Base-by-base conservation (phyloP, 2,329 filamentous ascomycete genomes). In the Gaeumannomyces tritici region DNA sequence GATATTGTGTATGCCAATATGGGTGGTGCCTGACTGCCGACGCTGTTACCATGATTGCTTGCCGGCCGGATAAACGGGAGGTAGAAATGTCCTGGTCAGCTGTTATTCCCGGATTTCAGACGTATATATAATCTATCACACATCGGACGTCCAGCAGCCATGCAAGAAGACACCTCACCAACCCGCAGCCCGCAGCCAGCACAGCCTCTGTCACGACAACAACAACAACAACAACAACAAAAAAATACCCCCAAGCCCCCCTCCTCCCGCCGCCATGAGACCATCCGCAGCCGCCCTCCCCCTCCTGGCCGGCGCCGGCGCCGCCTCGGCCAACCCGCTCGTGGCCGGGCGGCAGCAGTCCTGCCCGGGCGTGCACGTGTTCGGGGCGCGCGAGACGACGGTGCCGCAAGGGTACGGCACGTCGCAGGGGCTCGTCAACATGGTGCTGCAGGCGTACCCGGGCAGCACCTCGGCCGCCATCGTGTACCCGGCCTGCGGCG, bases 401-500 rank as follows among this genome's bases (percentile, higher is more conserved):
- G 82, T 80, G 0, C 70, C 76, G 4, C 74, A 77, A 1, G 83
- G 83, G 1, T 85, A 80, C 65, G 83, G 83, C 11, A 77, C 80
- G 0, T 74, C 80, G 2, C 73, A 74, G 27, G 76, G 76, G 0
- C 75, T 85, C 15, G 79, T 86, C 26, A 77, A 84, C 65, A 71
- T 77, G 62, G 76, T 85, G 55, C 70, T 77, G 3, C 70, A 69
- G 35, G 76, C 79, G 4, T 79, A 82, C 65, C 67, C 80, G 0
- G 82, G 81, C 0, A 72, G 81, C 0, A 84, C 81, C 0, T 73
- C 81, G 1, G 82, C 84, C 65, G 79, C 83, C 24, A 84, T 86
- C 65, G 69, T 64, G 54, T 85, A 86, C 67, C 83, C 87, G 51
- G 87, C 87, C 2, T 87, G 84, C 55, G 86, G 86, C 63, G 86